phyloP scores from a whole-genome alignment of 345 rosid genomes.

The Adansonia digitata region DNA sequence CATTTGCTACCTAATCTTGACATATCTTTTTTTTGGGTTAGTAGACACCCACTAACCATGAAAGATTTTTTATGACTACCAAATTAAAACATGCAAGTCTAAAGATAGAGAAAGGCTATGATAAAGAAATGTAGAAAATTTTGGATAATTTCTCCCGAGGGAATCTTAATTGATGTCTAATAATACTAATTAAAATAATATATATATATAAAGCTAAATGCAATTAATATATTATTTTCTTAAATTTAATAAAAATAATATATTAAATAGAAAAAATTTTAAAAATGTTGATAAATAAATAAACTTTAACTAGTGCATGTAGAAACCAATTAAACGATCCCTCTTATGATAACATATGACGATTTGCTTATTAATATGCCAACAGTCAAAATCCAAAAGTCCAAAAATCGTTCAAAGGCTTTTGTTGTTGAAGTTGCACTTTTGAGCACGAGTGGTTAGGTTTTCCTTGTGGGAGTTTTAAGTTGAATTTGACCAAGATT shows the following conservation, averaged over 20 bases:
- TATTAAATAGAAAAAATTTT: too few relatives aligned
- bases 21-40: conserved; percentile 25
- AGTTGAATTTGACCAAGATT: conserved; percentile 18
- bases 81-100: conserved; percentile 21
- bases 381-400: not conserved
- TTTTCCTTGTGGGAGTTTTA: not conserved
- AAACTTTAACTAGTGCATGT: too few relatives aligned
- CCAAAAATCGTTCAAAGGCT: not conserved
- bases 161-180: too few relatives aligned
- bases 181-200: too few relatives aligned
- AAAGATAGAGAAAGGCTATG: not conserved
- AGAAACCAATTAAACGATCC: too few relatives aligned
- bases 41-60: conserved; percentile 29
- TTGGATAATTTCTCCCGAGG: not conserved
- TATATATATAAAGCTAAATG: too few relatives aligned
- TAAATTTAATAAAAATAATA: too few relatives aligned
- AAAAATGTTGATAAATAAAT: too few relatives aligned
- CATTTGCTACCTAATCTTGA: conserved; percentile 36
- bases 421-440: not conserved
- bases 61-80: conserved; percentile 40
- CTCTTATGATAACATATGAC: conserved; percentile 33
- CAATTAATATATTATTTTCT: too few relatives aligned
- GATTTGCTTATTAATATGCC: conserved; percentile 16
- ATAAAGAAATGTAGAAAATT: not conserved
- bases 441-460: conserved; percentile 9